These are phyloP conservation scores for Westerdykella ornata DNA, from an alignment of 2,329 filamentous ascomycete species.

Conservation along the genomic window DNA sequence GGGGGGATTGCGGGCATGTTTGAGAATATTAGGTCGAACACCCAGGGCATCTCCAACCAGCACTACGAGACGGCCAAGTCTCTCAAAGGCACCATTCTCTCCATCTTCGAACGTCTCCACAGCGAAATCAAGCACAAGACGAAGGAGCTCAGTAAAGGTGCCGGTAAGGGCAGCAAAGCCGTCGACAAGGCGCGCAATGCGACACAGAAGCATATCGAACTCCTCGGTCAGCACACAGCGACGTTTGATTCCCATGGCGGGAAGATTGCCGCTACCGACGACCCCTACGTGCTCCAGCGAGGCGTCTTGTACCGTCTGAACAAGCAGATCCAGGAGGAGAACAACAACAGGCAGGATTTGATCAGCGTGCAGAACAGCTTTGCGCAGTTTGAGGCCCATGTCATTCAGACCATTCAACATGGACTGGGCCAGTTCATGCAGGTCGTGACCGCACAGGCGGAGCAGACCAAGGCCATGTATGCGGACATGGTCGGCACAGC, in stretches of 20 bases:
- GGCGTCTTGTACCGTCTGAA: conserved; percentile 76
- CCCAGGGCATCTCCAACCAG: conserved; percentile 77
- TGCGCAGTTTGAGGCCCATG: conserved; percentile 75
- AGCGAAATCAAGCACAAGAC: conserved; percentile 94
- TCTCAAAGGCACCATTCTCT: conserved; percentile 77
- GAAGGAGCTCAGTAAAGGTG: conserved; percentile 79
- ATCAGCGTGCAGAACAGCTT: conserved; percentile 89
- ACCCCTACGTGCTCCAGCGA: conserved; percentile 82
- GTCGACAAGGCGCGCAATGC: conserved; percentile 80
- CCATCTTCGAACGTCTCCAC: conserved; percentile 83
- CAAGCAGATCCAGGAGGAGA: conserved; percentile 90
- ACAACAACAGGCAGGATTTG: conserved; percentile 89
- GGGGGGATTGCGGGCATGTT: conserved; percentile 85
- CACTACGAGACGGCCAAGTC: conserved; percentile 88
- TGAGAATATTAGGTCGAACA: conserved; percentile 89
- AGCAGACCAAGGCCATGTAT: conserved; percentile 75
- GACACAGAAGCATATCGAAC: conserved; percentile 94
- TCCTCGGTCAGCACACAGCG: conserved; percentile 80
- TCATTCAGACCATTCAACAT: conserved; percentile 75
- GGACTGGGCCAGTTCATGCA: conserved; percentile 78
- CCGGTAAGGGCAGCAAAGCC: conserved; percentile 76
- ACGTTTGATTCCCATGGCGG: conserved; percentile 69
- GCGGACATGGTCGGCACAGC: conserved; percentile 71
- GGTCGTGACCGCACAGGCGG: conserved; percentile 70
- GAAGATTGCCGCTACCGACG: conserved; percentile 63